Evolutionary conservation across 2,329 filamentous ascomycete genomes (phyloP).

Genomic region (Colletotrichum sp.): DNA sequence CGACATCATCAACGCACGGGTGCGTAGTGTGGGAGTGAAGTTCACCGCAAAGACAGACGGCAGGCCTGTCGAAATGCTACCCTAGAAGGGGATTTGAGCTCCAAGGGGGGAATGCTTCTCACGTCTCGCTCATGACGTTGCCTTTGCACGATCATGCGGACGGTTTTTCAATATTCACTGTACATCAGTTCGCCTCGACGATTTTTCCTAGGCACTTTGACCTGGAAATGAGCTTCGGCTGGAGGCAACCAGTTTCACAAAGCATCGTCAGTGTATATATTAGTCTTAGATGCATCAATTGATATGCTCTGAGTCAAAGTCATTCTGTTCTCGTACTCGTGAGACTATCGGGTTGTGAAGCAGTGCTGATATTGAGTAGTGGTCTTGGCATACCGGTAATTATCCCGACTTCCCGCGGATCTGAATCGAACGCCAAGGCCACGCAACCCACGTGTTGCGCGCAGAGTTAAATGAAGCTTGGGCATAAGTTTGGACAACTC

Average conservation of each 20-base stretch:
- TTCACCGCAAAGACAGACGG: not conserved
- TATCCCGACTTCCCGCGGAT: not conserved
- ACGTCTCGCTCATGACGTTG: not conserved
- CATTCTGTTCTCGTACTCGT: not conserved
- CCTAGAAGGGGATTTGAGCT: not conserved
- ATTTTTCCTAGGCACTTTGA: not conserved
- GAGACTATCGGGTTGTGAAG: not conserved
- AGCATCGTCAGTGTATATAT: conserved; percentile 13
- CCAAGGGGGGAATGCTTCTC: not conserved
- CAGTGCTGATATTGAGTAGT: not conserved
- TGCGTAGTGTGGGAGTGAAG: not conserved
- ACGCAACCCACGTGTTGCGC: not conserved
- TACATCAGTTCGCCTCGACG: conserved; percentile 12
- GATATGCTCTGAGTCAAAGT: not conserved
- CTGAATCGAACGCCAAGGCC: not conserved
- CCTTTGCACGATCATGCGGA: not conserved
- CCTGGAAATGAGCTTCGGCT: conserved; percentile 11
- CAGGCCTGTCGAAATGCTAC: not conserved
- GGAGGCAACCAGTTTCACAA: conserved; percentile 5
- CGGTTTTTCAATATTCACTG: conserved; percentile 2
- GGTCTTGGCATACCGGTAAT: not conserved
- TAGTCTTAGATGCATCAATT: not conserved
- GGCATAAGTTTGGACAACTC: not conserved
- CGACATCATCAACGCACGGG: not conserved
- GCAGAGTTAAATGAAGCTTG: not conserved